Percentiles rank a stretch among this genome's conserved stretches.
Conservation (phyloP, 306 rosid genomes). For the Quercus rubra region DNA sequence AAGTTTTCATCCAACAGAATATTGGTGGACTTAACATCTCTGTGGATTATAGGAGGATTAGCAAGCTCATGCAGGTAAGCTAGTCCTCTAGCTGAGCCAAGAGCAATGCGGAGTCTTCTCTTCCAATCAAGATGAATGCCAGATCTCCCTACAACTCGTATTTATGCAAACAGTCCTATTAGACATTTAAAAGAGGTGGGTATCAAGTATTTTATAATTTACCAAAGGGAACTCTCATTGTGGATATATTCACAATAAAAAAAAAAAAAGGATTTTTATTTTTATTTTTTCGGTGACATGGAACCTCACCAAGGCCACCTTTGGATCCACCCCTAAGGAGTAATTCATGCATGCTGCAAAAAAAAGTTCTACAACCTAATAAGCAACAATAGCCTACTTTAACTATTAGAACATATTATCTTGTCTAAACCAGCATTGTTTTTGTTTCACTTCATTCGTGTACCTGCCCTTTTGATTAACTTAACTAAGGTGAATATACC, state of each 20-base stretch:
- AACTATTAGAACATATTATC: too few species aligned
- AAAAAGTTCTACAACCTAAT: too few species aligned
- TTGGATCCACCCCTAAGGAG: too few species aligned
- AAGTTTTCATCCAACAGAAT: slow-evolving; percentile 77
- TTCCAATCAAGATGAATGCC: slow-evolving; percentile 89
- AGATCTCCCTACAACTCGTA: slow-evolving; percentile 58
- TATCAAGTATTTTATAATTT: not conserved
- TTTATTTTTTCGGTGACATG: too few species aligned
- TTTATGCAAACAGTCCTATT: not conserved
- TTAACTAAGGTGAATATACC: slow-evolving; percentile 39
- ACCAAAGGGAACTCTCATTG: not conserved
- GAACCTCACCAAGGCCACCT: too few species aligned
- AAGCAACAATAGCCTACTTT: too few species aligned
- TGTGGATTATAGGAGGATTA: slow-evolving; percentile 90
- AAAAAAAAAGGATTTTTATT: too few species aligned
- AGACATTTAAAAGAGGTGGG: slow-evolving; percentile 1
- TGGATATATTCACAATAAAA: not conserved
- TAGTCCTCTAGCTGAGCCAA: slow-evolving; percentile 97
- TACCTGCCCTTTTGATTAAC: not conserved
- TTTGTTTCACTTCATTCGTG: too few species aligned
- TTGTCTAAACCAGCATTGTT: too few species aligned
- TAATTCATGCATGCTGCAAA: too few species aligned
- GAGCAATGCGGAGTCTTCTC: slow-evolving; percentile 86
- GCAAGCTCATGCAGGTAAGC: slow-evolving; percentile 95
- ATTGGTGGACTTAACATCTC: slow-evolving; percentile 85